phyloP scores from a whole-genome alignment of 2,329 filamentous ascomycete species.

The Alternaria sp. region DNA sequence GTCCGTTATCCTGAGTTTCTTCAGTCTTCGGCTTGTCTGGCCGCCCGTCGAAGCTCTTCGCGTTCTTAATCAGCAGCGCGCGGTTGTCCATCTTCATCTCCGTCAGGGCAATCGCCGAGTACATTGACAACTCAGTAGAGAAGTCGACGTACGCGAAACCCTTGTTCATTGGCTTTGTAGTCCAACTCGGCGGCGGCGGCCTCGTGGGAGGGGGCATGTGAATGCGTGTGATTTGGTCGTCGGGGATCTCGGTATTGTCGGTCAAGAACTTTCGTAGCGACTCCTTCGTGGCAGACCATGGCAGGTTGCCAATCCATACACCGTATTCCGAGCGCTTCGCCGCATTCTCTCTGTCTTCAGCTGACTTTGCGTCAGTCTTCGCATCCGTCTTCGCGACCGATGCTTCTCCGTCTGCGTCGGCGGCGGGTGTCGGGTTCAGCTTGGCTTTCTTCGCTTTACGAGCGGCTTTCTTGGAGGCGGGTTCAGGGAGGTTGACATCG shows the following conservation, averaged over 20 bases:
- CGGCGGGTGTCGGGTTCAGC: conserved; percentile 42
- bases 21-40: conserved; percentile 67
- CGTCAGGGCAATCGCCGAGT: conserved; percentile 83
- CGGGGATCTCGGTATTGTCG: conserved; percentile 63
- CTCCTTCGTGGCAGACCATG: conserved; percentile 77
- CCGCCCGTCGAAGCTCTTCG: conserved; percentile 88
- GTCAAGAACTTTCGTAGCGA: conserved; percentile 83
- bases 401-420: conserved; percentile 10
- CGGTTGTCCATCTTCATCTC: conserved; percentile 80
- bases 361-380: conserved; percentile 42
- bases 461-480: conserved; percentile 91
- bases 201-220: conserved; percentile 70
- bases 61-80: conserved; percentile 89
- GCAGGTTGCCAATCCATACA: conserved; percentile 95
- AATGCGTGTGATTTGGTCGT: conserved; percentile 79
- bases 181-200: conserved; percentile 45
- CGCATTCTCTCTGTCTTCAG: conserved; percentile 39
- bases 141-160: conserved; percentile 98
- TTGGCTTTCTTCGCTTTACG: conserved; percentile 89
- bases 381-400: conserved; percentile 35
- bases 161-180: conserved; percentile 72
- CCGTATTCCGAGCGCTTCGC: conserved; percentile 76
- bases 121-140: conserved; percentile 67
- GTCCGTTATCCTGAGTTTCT: conserved; percentile 27
- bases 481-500: conserved; percentile 86